A percentile compares a stretch with the other conserved stretches of the same genome.
Conservation (phyloP, 2,329 filamentous ascomycete species). For the Sordariomycetes sp. region DNA sequence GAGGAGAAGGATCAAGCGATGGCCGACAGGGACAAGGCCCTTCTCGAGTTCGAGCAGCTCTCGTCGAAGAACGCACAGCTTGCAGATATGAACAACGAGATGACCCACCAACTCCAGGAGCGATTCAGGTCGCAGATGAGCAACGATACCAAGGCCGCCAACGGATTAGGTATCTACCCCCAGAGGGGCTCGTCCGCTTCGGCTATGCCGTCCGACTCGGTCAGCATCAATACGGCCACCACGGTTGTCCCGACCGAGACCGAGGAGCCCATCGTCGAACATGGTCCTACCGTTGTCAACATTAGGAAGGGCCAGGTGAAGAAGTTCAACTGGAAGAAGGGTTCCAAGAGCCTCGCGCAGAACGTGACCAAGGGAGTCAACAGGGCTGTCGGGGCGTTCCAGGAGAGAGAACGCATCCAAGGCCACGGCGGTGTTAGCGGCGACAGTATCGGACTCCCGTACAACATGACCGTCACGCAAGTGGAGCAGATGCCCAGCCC, state of each 20-base stretch:
- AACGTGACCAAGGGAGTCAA: slow-evolving; percentile 92
- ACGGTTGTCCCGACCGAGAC: slow-evolving; percentile 51
- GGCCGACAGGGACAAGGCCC: slow-evolving; percentile 81
- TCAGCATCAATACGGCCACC: slow-evolving; percentile 44
- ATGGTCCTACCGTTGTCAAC: slow-evolving; percentile 86
- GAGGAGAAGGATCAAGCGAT: slow-evolving; percentile 78
- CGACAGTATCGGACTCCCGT: slow-evolving; percentile 59
- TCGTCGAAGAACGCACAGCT: slow-evolving; percentile 92
- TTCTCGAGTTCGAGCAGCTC: slow-evolving; percentile 91
- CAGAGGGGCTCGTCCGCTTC: slow-evolving; percentile 36
- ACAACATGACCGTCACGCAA: slow-evolving; percentile 54
- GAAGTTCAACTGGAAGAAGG: slow-evolving; percentile 99
- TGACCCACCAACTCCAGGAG: slow-evolving; percentile 89
- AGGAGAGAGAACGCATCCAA: slow-evolving; percentile 42
- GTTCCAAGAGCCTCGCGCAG: slow-evolving; percentile 85
- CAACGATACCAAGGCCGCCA: slow-evolving; percentile 34
- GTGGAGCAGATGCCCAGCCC: slow-evolving; percentile 32
- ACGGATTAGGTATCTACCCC: slow-evolving; percentile 47
- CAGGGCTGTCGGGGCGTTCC: slow-evolving; percentile 71
- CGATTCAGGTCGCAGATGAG: slow-evolving; percentile 73
- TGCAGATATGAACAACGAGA: slow-evolving; percentile 87
- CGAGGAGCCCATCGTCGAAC: slow-evolving; percentile 56
- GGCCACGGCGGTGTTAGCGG: slow-evolving; percentile 39
- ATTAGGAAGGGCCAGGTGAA: slow-evolving; percentile 89
- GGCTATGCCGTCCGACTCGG: slow-evolving; percentile 34